Conservation (phyloP, 2,329 filamentous ascomycete species). For the Juglanconis juglandina region DNA sequence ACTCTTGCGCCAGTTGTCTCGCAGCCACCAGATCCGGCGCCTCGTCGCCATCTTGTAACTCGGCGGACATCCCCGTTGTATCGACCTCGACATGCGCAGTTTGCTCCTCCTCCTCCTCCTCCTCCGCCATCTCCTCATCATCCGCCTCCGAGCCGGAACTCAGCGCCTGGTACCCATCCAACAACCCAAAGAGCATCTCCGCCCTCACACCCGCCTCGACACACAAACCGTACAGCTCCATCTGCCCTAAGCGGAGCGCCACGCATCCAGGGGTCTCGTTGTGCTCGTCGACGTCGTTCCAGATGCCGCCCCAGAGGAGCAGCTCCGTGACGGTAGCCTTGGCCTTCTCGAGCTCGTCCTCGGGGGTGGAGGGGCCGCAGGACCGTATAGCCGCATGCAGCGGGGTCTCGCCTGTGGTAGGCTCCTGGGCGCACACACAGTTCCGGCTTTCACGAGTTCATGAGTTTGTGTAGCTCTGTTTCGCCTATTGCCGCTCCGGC, state of each 20-base stretch:
- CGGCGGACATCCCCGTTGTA: conserved; percentile 15
- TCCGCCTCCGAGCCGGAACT: conserved; percentile 51
- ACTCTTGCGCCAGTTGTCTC: conserved; percentile 16
- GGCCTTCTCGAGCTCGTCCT: conserved; percentile 51
- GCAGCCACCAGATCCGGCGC: conserved; percentile 27
- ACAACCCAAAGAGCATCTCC: conserved; percentile 76
- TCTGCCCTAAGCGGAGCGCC: conserved; percentile 66
- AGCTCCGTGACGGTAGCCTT: conserved; percentile 70
- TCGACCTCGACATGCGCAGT: conserved; percentile 9
- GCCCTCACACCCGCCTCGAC: conserved; percentile 88
- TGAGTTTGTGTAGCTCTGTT: too few species aligned
- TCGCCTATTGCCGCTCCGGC: too few species aligned
- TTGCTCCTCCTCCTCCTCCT: conserved; percentile 14
- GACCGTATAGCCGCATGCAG: conserved; percentile 87
- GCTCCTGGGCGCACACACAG: conserved; percentile 64
- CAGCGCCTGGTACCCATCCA: conserved; percentile 78
- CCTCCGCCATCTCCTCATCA: conserved; percentile 38
- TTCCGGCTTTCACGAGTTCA: too few species aligned
- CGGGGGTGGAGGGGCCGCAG: conserved; percentile 47
- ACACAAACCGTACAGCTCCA: conserved; percentile 72
- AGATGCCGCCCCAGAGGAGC: conserved; percentile 86
- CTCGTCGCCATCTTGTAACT: conserved; percentile 31
- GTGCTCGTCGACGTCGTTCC: conserved; percentile 88
- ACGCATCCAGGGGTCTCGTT: conserved; percentile 91
- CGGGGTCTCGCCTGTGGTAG: conserved; percentile 79